Conservation (phyloP, 768 basidiomycete species). For the Antrodiella citrinella region DNA sequence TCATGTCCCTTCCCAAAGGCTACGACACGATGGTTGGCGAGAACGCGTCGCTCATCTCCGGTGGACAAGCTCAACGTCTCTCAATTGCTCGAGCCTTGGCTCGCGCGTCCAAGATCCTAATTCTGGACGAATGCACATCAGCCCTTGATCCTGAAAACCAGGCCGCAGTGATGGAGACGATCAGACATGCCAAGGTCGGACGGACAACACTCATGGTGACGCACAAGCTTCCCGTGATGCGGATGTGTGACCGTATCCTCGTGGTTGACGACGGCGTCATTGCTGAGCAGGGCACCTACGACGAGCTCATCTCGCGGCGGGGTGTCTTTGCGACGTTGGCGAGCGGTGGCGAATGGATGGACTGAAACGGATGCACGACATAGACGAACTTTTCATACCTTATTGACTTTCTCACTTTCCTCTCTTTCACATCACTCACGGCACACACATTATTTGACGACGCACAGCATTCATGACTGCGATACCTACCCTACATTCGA, state of each 20-base stretch:
- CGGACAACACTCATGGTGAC: constrained; percentile 89
- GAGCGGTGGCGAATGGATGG: constrained; percentile 64
- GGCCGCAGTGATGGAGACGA: constrained; percentile 71
- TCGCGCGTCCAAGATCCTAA: constrained; percentile 60
- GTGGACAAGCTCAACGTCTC: constrained; percentile 90
- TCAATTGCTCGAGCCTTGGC: constrained; percentile 90
- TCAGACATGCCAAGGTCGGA: constrained; percentile 52
- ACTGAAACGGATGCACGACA: constrained; percentile 1
- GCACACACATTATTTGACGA: not conserved
- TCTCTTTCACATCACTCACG: not conserved
- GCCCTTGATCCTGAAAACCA: constrained; percentile 85
- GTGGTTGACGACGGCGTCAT: constrained; percentile 73
- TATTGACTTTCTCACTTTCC: not conserved
- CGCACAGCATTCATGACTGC: not conserved
- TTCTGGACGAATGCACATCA: constrained; percentile 94
- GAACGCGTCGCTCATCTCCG: constrained; percentile 85
- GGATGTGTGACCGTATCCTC: constrained; percentile 82
- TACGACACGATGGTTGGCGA: constrained; percentile 88
- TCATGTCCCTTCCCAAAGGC: constrained; percentile 68
- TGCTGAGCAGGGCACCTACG: constrained; percentile 72
- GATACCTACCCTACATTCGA: constrained; percentile 1
- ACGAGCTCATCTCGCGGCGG: constrained; percentile 53
- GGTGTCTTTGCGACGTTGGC: constrained; percentile 76
- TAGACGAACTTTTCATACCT: not conserved
- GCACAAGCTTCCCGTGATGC: constrained; percentile 87